These are phyloP conservation scores for Aureobasidium uvarum DNA, from an alignment of 2,329 filamentous ascomycete species.

Conservation along the genomic window DNA sequence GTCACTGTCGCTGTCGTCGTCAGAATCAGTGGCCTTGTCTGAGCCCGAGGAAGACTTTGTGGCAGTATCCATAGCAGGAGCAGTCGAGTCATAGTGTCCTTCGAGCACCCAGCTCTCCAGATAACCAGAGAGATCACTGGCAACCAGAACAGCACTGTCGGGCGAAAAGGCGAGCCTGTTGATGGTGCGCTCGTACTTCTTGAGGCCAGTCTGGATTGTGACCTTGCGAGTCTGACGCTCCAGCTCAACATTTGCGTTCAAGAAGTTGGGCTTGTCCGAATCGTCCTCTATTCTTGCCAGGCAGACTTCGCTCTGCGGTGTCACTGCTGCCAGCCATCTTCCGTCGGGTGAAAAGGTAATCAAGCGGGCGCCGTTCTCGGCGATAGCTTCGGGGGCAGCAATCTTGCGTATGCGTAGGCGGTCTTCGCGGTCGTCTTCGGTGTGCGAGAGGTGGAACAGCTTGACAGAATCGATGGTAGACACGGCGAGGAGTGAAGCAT, in stretches of 20 bases:
- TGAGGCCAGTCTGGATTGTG: conserved; percentile 41
- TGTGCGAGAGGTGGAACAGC: conserved; percentile 65
- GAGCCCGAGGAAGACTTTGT: conserved; percentile 35
- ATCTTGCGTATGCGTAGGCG: conserved; percentile 69
- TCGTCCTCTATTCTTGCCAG: conserved; percentile 49
- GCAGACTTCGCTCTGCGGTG: conserved; percentile 47
- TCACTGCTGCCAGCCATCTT: conserved; percentile 63
- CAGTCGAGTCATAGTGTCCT: conserved; percentile 52
- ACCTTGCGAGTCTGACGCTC: conserved; percentile 40
- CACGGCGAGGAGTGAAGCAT: conserved; percentile 72
- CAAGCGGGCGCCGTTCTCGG: conserved; percentile 63
- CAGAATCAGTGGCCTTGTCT: conserved; percentile 33
- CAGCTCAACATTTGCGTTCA: conserved; percentile 42
- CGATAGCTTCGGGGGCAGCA: conserved; percentile 58
- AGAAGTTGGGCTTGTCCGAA: conserved; percentile 40
- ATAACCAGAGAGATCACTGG: conserved; percentile 77
- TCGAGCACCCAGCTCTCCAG: conserved; percentile 82
- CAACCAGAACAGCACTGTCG: conserved; percentile 74
- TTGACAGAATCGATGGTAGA: conserved; percentile 73
- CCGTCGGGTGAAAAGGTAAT: conserved; percentile 68
- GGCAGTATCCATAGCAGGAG: conserved; percentile 42
- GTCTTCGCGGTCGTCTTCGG: conserved; percentile 30
- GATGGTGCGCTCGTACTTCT: conserved; percentile 75
- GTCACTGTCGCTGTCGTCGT: conserved; percentile 43
- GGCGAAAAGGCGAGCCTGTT: conserved; percentile 73